These are phyloP conservation scores for Cladosporium phlei DNA, from an alignment of 2,329 filamentous ascomycete genomes.

Conservation along the genomic window DNA sequence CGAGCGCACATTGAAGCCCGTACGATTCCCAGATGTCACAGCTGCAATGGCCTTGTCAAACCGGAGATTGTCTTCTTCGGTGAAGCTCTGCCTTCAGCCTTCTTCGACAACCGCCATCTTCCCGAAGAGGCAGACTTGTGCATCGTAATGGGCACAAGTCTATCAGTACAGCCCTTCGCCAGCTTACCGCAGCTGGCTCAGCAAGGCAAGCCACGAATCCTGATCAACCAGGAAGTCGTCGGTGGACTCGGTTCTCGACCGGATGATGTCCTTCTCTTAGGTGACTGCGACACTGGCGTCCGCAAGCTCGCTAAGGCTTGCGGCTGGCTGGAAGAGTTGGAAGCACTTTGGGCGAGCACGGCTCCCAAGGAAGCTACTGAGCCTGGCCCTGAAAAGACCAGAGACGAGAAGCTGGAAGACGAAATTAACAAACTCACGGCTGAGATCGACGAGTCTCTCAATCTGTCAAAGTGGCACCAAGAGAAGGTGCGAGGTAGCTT, in stretches of 20 bases:
- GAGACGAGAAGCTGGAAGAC: slow-evolving; percentile 54
- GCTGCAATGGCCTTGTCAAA: slow-evolving; percentile 77
- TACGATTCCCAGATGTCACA: slow-evolving; percentile 65
- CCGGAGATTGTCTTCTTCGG: slow-evolving; percentile 95
- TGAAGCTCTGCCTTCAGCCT: slow-evolving; percentile 62
- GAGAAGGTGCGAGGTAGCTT: slow-evolving; percentile 28
- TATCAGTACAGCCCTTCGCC: slow-evolving; percentile 86
- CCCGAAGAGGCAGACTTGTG: slow-evolving; percentile 66
- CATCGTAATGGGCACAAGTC: slow-evolving; percentile 83
- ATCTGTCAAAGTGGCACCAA: slow-evolving; percentile 44
- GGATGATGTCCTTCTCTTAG: slow-evolving; percentile 81
- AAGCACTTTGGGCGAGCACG: slow-evolving; percentile 65
- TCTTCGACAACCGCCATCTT: slow-evolving; percentile 56
- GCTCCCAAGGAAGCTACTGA: slow-evolving; percentile 48
- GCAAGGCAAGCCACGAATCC: slow-evolving; percentile 64
- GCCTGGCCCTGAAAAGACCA: slow-evolving; percentile 34
- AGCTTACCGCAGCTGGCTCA: slow-evolving; percentile 63
- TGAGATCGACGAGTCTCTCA: slow-evolving; percentile 54
- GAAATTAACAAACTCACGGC: slow-evolving; percentile 55
- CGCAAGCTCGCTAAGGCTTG: slow-evolving; percentile 71
- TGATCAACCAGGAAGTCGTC: slow-evolving; percentile 83
- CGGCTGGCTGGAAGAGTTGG: slow-evolving; percentile 82
- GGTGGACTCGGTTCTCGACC: slow-evolving; percentile 69
- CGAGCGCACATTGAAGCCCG: slow-evolving; percentile 60
- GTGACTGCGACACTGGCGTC: slow-evolving; percentile 78